Evolutionary conservation across 2,329 filamentous ascomycete species (phyloP).

Genomic region (Ceratocystis albifundus): DNA sequence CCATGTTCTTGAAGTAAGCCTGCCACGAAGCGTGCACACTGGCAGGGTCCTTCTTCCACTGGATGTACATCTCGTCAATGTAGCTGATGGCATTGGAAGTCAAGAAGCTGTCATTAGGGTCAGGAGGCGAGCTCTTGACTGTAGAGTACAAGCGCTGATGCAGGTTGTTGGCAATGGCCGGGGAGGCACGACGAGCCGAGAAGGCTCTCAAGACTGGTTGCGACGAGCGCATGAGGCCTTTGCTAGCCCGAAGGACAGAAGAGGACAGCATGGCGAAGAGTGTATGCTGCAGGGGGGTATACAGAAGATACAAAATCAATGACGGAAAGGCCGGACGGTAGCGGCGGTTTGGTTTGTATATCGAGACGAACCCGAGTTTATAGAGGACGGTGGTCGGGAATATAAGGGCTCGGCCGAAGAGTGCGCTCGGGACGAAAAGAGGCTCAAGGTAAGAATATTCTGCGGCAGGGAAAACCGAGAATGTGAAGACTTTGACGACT

Average conservation of each 20-base stretch:
- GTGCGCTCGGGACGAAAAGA: slow-evolving; percentile 17
- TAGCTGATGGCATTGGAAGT: slow-evolving; percentile 97
- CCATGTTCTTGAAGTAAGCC: slow-evolving; percentile 99
- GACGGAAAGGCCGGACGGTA: neutral
- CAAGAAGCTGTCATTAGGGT: slow-evolving; percentile 91
- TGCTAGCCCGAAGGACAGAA: slow-evolving; percentile 37
- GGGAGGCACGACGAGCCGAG: slow-evolving; percentile 37
- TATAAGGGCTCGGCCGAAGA: slow-evolving; percentile 22
- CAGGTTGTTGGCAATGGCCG: slow-evolving; percentile 35
- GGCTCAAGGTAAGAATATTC: neutral
- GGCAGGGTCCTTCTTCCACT: slow-evolving; percentile 86
- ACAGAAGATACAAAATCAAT: neutral
- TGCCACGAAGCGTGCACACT: slow-evolving; percentile 98
- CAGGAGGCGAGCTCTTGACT: slow-evolving; percentile 43
- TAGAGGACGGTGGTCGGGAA: slow-evolving; percentile 16
- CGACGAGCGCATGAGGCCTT: slow-evolving; percentile 46
- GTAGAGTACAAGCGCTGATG: slow-evolving; percentile 44
- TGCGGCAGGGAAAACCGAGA: neutral
- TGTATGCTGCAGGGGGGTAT: slow-evolving; percentile 1
- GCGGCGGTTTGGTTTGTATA: neutral
- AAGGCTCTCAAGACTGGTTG: slow-evolving; percentile 37
- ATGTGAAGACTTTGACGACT: neutral
- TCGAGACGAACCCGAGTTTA: neutral
- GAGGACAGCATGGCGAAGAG: slow-evolving; percentile 21
- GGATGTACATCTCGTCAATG: slow-evolving; percentile 98